These are phyloP conservation scores for Diaporthe amygdali DNA, from an alignment of 2,329 filamentous ascomycete species.

Conservation along the genomic window DNA sequence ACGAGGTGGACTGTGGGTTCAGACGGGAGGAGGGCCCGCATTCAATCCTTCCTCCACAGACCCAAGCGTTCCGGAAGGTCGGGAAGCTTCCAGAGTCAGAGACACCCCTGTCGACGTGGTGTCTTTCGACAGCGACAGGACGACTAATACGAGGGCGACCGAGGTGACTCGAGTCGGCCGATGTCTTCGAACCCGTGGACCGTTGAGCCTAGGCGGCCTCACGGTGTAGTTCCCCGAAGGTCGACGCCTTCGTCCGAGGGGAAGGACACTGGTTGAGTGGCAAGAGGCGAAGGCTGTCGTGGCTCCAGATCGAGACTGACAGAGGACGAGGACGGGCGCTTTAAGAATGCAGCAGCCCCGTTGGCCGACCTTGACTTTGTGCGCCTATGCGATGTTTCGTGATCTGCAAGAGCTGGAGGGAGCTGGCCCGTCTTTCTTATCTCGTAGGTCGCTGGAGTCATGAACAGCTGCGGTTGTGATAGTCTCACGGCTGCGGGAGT, in stretches of 20 bases:
- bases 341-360: neutral
- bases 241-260: neutral
- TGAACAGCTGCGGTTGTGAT: neutral
- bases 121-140: neutral
- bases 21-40: constrained; percentile 5
- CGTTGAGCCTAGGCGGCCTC: constrained; percentile 4
- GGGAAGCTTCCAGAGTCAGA: neutral
- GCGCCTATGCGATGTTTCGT: neutral
- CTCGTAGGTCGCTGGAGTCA: neutral
- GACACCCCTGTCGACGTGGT: constrained; percentile 14
- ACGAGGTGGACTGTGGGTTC: constrained; percentile 15
- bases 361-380: neutral
- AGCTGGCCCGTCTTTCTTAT: neutral
- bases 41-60: constrained; percentile 15
- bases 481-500: constrained; percentile 3
- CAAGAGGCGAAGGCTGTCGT: neutral
- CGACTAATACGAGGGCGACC: constrained; percentile 6
- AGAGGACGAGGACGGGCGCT: neutral
- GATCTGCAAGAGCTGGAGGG: neutral
- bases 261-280: neutral
- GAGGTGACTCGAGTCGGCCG: constrained; percentile 15
- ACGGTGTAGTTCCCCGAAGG: neutral
- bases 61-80: constrained; percentile 12
- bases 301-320: neutral
- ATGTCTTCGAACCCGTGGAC: neutral